Base-by-base conservation (phyloP, 352 stramenopile genomes). In the Blastocystis sp. region DNA sequence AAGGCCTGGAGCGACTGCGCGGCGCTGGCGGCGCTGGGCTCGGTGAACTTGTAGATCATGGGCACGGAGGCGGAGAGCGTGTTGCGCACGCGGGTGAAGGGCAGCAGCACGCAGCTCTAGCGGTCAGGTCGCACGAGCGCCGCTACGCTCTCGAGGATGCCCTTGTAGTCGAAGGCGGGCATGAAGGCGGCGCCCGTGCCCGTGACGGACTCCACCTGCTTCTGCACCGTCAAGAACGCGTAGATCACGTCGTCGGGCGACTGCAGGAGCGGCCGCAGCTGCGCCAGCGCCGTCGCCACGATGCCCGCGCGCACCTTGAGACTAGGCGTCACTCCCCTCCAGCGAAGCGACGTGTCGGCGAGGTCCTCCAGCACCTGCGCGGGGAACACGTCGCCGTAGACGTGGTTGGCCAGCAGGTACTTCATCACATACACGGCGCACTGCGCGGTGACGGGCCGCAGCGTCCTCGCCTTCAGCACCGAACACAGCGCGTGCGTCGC, bases 211-310 rank as follows among this genome's bases (percentile, higher is more conserved):
- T 76, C 65, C 9, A n/a, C 24, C 43, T 76, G 65, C 38, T n/a
- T 17, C 7, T 38, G 52, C 14, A 38, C 34, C 14, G 9, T 76
- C 14, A 76, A 2, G 65, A 76, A 76, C 11, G 65, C 19, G 43
- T 76, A 76, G 65, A 76, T 76, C 24, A 76, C 24, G n/a, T 76
- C 65, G 43, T 76, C 65, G 17, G 11, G 10, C 9, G n/a, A 54
- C 9, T 9, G 24, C 14, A 76, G 65, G 0, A 52, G 38, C 1
- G 65, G 24, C 17, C 38, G n/a, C 9, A 52, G 24, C 14, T 21
- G 3, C 9, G 43, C 24, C 24, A 76, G 65, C 14, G 24, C 21
- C 9, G 14, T 9, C 24, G 52, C 24, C 9, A 9, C n/a, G 38
- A 43, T 43, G 17, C 9, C 34, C 34, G 65, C 65, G 34, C 65